Percentiles rank a stretch among this genome's conserved stretches.
These are phyloP conservation scores for Cyclostephanos tholiformis DNA, from an alignment of 108 stramenopile species.

Conservation along the genomic window DNA sequence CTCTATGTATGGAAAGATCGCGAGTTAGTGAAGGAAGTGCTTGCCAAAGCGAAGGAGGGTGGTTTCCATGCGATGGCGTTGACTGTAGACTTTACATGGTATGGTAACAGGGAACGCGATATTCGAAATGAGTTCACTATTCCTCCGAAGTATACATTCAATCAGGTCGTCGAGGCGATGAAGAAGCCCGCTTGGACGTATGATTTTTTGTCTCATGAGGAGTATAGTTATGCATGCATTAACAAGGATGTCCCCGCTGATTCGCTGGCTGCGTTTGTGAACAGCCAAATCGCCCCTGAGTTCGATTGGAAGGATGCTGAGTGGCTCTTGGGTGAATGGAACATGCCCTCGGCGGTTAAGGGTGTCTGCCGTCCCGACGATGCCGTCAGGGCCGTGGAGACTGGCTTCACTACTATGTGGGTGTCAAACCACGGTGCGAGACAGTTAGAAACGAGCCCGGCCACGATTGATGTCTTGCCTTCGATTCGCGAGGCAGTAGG, in stretches of 20 bases:
- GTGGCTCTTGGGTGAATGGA: slow-evolving; percentile 95
- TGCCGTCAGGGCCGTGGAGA: slow-evolving; percentile 85
- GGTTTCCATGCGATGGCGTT: slow-evolving; percentile 94
- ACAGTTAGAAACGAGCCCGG: slow-evolving; percentile 94
- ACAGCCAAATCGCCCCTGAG: slow-evolving; percentile 92
- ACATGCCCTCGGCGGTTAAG: slow-evolving; percentile 91
- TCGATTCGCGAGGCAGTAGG: slow-evolving; percentile 93
- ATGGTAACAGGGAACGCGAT: slow-evolving; percentile 96
- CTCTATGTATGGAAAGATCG: slow-evolving; percentile 98
- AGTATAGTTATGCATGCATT: slow-evolving; percentile 91
- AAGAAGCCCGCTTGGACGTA: slow-evolving; percentile 91
- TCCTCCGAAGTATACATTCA: slow-evolving; percentile 86
- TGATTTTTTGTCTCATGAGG: slow-evolving; percentile 86
- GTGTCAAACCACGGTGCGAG: slow-evolving; percentile 98
- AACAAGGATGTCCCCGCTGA: slow-evolving; percentile 90
- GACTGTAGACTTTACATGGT: slow-evolving; percentile 97
- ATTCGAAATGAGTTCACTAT: slow-evolving; percentile 97
- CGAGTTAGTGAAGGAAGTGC: slow-evolving; percentile 90
- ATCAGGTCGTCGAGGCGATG: slow-evolving; percentile 85
- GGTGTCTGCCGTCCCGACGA: slow-evolving; percentile 97
- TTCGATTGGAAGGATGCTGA: slow-evolving; percentile 96
- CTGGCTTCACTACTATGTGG: slow-evolving; percentile 97
- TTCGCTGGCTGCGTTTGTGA: slow-evolving; percentile 94
- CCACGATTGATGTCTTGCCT: slow-evolving; percentile 95
- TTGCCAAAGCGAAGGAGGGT: slow-evolving; percentile 92